Evolutionary conservation across 2,329 filamentous ascomycete species (phyloP).

Genomic region (Pestalotiopsis sp.): DNA sequence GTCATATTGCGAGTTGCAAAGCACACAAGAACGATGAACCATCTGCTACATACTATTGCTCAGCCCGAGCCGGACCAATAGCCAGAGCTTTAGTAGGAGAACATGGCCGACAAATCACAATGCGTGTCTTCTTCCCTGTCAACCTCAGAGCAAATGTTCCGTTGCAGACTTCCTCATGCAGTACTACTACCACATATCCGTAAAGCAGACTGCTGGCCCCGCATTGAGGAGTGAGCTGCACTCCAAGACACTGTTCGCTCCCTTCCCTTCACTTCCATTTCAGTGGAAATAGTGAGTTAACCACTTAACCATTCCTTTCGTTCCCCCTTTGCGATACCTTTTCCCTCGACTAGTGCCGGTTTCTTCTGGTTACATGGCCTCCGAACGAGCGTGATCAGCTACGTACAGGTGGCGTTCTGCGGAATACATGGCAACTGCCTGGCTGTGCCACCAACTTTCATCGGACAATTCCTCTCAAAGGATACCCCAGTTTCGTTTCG

Average conservation of each 20-base stretch:
- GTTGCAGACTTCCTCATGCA: conserved; percentile 5
- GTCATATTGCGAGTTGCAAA: background rate
- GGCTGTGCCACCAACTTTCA: background rate
- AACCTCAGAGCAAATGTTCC: background rate
- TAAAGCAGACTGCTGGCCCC: background rate
- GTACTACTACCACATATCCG: background rate
- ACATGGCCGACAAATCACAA: background rate
- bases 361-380: background rate
- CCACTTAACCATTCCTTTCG: background rate
- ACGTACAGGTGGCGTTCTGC: background rate
- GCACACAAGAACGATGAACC: background rate
- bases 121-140: background rate
- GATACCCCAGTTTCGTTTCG: background rate
- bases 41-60: background rate
- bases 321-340: background rate
- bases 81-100: background rate
- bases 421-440: background rate
- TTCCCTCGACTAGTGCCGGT: background rate
- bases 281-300: too few relatives aligned
- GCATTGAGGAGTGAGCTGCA: background rate
- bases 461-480: background rate
- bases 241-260: background rate
- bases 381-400: background rate
- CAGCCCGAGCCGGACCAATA: background rate
- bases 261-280: background rate